A percentile compares a stretch with the other conserved stretches of the same genome.
Conservation (phyloP, 352 stramenopile species). For the Aphanomyces stellatus region DNA sequence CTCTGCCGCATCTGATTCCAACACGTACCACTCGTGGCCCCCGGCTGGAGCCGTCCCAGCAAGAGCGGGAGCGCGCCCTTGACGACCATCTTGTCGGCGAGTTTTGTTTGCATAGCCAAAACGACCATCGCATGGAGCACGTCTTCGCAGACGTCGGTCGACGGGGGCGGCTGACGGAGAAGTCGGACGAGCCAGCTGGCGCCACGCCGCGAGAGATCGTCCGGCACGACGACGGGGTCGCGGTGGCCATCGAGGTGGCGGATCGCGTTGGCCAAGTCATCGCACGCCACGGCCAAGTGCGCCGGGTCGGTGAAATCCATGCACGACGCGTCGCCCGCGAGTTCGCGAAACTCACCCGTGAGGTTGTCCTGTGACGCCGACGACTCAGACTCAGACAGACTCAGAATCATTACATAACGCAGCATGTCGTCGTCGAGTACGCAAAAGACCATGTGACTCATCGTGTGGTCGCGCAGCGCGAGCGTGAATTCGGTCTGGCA, state of each 20-base stretch:
- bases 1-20: no score
- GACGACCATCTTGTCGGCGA: constrained; percentile 15
- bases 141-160: neutral
- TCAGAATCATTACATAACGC: constrained; percentile 1
- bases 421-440: constrained; percentile 19
- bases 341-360: constrained; percentile 17
- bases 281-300: constrained; percentile 5
- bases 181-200: neutral
- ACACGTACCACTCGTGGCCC: neutral
- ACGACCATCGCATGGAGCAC: neutral
- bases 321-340: constrained; percentile 8
- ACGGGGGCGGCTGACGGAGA: constrained; percentile 1
- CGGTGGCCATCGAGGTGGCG: neutral
- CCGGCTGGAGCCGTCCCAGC: neutral
- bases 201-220: neutral
- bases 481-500: constrained; percentile 18
- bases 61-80: constrained; percentile 16
- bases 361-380: constrained; percentile 1
- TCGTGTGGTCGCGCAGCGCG: neutral
- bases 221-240: neutral
- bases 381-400: neutral
- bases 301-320: constrained; percentile 14
- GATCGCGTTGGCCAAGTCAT: constrained; percentile 11
- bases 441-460: constrained; percentile 15
- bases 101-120: neutral